Evolutionary conservation across 192 early-diverging fungal species (phyloP), one percentile per base, ranked within the genome.

Genomic region (Umbelopsis sp.): DNA sequence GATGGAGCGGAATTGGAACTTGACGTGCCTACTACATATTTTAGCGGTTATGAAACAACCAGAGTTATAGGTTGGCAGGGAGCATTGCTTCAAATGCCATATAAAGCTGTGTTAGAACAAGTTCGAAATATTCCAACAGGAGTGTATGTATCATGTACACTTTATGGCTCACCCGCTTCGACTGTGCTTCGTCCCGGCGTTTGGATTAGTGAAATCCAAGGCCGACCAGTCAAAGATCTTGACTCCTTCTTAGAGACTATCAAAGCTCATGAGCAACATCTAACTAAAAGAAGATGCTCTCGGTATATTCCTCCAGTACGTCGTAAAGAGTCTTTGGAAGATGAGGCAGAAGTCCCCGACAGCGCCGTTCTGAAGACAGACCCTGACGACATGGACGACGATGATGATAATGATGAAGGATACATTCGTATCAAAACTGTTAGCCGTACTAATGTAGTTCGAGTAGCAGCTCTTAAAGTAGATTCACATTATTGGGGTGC

Each of bases 1-100:
- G 84, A 92, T 49, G 91, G 91, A 73, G 51, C 86, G 52, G 93
- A 91, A 66, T 27, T 91, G 33, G 74, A 74, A 0, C 50, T 98
- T 22, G 69, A 66, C 3, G 90, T 96, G 1, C 87, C 89, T 18
- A 92, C 91, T 1, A 84, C 83, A 7, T 75, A 82, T 2, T 76
- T 81, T 65, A 71, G 81, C 41, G 82, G 84, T 8, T 81, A 82
- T 49, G 88, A 84, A 23, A 92, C 88, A 4, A 82, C 81, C 9
- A 86, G 90, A 37, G 82, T 95, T 0, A 77, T 97, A 41, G 81
- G 87, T 18, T 97, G 95, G 95, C 89, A 91, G 27, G 95, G 95
- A 13, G 93, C 91, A 0, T 71, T 90, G 21, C 85, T 95, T 55
- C 91, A 94, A 71, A 84, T 80, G 44, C 89, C 91, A 33, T 86